phyloP scores from a whole-genome alignment of 176 grass and related monocot genomes.

The Oryza australiensis region DNA sequence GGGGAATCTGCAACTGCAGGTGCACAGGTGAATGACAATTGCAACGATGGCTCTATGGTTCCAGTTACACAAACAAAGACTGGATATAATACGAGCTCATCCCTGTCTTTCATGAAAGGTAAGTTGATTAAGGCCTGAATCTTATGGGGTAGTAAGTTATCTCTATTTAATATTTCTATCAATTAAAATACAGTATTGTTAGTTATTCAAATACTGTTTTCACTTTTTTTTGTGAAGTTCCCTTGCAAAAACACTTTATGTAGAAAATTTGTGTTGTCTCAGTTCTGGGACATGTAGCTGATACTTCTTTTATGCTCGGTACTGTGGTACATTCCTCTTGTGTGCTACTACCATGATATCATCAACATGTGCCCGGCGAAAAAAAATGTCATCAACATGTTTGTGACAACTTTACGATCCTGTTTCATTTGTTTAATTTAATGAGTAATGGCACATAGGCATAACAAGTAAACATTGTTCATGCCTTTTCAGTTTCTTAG shows the following conservation, averaged over 20 bases:
- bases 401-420: background rate
- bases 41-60: constrained; percentile 42
- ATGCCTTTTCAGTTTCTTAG: constrained; percentile 3
- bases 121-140: constrained; percentile 6
- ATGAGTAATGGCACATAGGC: background rate
- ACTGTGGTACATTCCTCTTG: background rate
- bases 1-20: constrained; percentile 26
- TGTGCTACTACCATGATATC: constrained; percentile 8
- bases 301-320: background rate
- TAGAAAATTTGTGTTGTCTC: no score
- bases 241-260: no score
- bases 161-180: background rate
- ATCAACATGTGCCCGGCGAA: constrained; percentile 23
- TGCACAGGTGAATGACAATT: constrained; percentile 27
- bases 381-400: constrained; percentile 13
- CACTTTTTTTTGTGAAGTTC: no score
- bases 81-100: constrained; percentile 57
- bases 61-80: constrained; percentile 33
- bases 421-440: background rate
- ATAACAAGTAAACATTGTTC: background rate
- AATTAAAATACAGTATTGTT: no score
- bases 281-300: no score
- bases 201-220: no score
- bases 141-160: background rate
- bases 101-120: constrained; percentile 78